phyloP scores from a whole-genome alignment of 164 flowering plant species.

The Magnolia changhungtana region DNA sequence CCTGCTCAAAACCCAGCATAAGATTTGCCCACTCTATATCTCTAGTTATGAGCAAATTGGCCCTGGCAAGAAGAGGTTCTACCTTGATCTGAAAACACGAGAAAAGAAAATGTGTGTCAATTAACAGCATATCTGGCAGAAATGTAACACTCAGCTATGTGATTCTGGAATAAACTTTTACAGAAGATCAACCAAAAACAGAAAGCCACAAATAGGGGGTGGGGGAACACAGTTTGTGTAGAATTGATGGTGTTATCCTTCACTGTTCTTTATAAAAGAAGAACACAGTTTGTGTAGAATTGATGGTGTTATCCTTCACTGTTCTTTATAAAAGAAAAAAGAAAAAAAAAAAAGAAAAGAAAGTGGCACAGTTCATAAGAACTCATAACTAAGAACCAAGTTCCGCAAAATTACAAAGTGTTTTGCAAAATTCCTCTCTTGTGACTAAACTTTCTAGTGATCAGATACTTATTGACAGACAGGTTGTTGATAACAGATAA shows the following conservation, averaged over 20 bases:
- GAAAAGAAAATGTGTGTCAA: not conserved
- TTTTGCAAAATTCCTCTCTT: not conserved
- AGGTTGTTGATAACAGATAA: not conserved
- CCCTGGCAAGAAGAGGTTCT: constrained; percentile 88
- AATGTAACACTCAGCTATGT: not conserved
- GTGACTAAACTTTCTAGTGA: not conserved
- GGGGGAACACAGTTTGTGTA: not conserved
- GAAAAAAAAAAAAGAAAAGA: not conserved
- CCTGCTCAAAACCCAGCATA: constrained; percentile 95
- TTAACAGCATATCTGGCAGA: not conserved
- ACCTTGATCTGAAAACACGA: constrained; percentile 43
- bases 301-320: not conserved
- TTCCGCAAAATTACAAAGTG: too few relatives aligned
- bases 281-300: not conserved
- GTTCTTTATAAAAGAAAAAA: not conserved
- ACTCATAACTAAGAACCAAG: not conserved
- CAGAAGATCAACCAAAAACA: not conserved
- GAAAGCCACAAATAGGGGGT: not conserved
- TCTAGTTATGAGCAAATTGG: constrained; percentile 85
- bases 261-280: not conserved
- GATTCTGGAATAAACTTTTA: not conserved
- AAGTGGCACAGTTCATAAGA: not conserved
- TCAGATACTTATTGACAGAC: not conserved
- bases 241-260: not conserved
- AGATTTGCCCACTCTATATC: constrained; percentile 98